Base-by-base conservation (phyloP, 257 asterid species). In the Datura wrightii region DNA sequence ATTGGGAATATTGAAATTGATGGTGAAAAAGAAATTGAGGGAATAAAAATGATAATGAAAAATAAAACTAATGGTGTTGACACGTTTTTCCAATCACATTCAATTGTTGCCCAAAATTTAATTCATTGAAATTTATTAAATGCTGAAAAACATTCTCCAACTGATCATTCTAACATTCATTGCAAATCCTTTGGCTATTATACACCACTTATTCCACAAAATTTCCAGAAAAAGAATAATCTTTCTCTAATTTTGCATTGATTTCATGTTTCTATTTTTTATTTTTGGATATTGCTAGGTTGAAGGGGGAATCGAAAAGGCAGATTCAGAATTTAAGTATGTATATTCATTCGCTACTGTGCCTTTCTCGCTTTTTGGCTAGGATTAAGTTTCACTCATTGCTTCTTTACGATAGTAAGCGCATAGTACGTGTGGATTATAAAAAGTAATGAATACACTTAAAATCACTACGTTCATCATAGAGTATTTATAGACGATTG, bases 51-150 rank as follows among this genome's bases (percentile, higher is more conserved):
- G 65, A 84, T 82, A 84, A 44, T 79, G 59, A 52, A 39, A 85
- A 79, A 82, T 79, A 66, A 88, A 89, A 87, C 90, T 85, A 87
- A 85, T 84, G 92, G 86, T 81, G 48, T 78, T 31, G 86, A 90
- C 91, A 90, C 92, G 89, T 92, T 85, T 89, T 92, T 48, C 85
- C 85, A 74, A 70, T 92, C 95, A 58, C 89, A 86, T 82, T 92
- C 93, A 55, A 70, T 87, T 87, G 70, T 71, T 83, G 67, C 84
- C 85, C 59, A 18, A 42, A 88, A 78, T 88, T 91, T 56, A 87
- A 82, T 89, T 72, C 18, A 24, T 24, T 82, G 87, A 36, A 65
- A 85, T 85, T 50, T 67, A 62, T 69, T 71, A 62, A 80, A 37
- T 67, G 42, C 58, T 83, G 76, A 85, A 69, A 69, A 83, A 80